Base-by-base conservation (phyloP, 1,139 yeast genomes). In the Yarrowia galli region DNA sequence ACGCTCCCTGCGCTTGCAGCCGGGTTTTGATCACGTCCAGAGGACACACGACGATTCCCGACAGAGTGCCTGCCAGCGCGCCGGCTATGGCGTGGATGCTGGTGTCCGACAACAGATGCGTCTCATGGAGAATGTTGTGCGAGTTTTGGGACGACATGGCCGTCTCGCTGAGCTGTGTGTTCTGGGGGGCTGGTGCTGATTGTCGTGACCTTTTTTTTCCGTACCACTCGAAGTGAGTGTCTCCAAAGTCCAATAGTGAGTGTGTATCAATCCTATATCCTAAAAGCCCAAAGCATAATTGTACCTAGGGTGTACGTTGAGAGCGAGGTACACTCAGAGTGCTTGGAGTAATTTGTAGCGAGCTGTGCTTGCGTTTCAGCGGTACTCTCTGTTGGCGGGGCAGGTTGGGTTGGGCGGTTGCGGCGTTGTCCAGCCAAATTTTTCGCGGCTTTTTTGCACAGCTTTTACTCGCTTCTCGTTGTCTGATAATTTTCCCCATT, bases 11-110 rank as follows among this genome's bases (percentile, higher is more conserved):
- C 0, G 98, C 98, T 79, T 95, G 99, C 69, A 95, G 82, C 76
- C 97, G 83, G 8, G 99, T 95, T 79, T 97, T 91, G 53, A 96
- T 92, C 67, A 95, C 96, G 75, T 95, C 98, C 43, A 95, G 81
- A 1, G 99, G 99, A 77, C 97, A 95, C 12, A 96, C 99, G 9
- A 87, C 83, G 0, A 96, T 83, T 2, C 98, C 98, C 2, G 98
- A 91, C 66, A 91, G 80, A 68, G 96, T 87, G 2, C 99, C 99
- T 0, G 98, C 93, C 49, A 91, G 75, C 0, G 98, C 98, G 3
- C 99, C 99, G 35, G 96, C 84, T 0, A 86, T 74, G 1, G 93
- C 91, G 48, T 86, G 84, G 28, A 87, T 81, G 68, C 84, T 82
- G 68, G 74, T 75, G 64, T 72, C 71, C 28, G 67, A 48, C 64